Evolutionary conservation across 176 grass and related monocot species (phyloP).

Genomic region (Hyparrhenia diplandra): DNA sequence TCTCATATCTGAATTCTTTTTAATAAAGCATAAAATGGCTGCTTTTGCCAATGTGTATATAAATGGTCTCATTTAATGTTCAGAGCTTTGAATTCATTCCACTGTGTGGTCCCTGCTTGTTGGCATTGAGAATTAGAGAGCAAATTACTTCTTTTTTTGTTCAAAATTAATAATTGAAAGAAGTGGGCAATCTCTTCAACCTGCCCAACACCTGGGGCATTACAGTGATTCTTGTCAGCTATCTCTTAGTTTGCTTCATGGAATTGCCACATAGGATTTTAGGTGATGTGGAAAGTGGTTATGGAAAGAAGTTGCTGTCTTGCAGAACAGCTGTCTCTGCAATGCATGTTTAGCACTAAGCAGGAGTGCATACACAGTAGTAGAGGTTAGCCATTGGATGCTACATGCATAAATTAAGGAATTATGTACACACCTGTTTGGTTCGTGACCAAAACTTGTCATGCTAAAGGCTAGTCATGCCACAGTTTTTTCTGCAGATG

Average conservation of each 20-base stretch:
- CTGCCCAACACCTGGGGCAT: background rate
- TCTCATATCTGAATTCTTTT: background rate
- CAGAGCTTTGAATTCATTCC: background rate
- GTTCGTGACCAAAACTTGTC: too few relatives aligned
- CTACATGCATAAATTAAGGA: background rate
- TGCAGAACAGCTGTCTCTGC: background rate
- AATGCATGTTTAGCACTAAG: background rate
- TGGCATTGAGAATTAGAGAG: background rate
- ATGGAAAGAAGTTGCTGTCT: background rate
- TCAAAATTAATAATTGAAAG: background rate
- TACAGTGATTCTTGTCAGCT: background rate
- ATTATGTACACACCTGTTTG: background rate
- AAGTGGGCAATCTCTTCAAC: background rate
- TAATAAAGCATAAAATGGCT: slow-evolving; percentile 8
- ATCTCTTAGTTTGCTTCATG: background rate
- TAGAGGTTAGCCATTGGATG: background rate
- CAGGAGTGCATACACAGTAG: background rate
- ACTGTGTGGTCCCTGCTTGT: background rate
- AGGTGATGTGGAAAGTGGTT: background rate
- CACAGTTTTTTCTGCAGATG: too few relatives aligned
- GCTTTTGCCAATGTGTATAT: background rate
- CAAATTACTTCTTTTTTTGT: background rate
- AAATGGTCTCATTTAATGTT: background rate
- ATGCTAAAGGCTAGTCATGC: too few relatives aligned
- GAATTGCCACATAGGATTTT: background rate